Base-by-base conservation (phyloP, 2,329 filamentous ascomycete genomes). In the Epichloe glyceriae region DNA sequence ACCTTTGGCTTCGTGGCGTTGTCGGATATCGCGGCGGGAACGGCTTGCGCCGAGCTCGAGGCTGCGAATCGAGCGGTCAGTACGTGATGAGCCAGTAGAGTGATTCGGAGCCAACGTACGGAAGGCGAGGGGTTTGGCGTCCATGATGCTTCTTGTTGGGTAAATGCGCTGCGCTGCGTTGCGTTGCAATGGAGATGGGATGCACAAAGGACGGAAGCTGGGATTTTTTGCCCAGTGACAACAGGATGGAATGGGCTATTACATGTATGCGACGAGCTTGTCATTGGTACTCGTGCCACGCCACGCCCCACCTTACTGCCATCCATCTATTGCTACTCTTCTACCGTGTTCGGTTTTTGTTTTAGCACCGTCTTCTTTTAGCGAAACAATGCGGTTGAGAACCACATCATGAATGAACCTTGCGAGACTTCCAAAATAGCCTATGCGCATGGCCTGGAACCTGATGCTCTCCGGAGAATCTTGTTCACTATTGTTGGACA, bases 371-470 rank as follows among this genome's bases (percentile, higher is more conserved):
- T 91, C 86, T 68, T 95, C 88, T 70, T 93, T 93, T 60, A 95
- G 69, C 40, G 84, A 85, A 20, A 95, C 88, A 58, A 95, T 95
- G 49, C 86, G 78, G 70, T 95, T 95, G 35, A 95, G 70, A 47
- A 95, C 78, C 54, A 94, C 72, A 64, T 83, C 8, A 39, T 1
- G 15, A 39, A 39, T 8, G 17, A 17, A 17, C 15, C 15, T n/a
- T n/a, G 3, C 3, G 15, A 14, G 14, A 68, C 71, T 70, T 49
- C 73, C 72, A 69, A 89, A 91, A 64, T 91, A 93, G 4, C 83
- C 89, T 41, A 88, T 84, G 12, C 89, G 77, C 74, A 94, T 81
- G 2, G 80, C 89, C 72, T 95, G 89, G 75, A 95, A 95, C 37
- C 90, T 75, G 3, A 95, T 83, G 46, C 74, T 83, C 68, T 86